Evolutionary conservation across 768 basidiomycete genomes (phyloP).

Genomic region (Pulveroboletus sp.): DNA sequence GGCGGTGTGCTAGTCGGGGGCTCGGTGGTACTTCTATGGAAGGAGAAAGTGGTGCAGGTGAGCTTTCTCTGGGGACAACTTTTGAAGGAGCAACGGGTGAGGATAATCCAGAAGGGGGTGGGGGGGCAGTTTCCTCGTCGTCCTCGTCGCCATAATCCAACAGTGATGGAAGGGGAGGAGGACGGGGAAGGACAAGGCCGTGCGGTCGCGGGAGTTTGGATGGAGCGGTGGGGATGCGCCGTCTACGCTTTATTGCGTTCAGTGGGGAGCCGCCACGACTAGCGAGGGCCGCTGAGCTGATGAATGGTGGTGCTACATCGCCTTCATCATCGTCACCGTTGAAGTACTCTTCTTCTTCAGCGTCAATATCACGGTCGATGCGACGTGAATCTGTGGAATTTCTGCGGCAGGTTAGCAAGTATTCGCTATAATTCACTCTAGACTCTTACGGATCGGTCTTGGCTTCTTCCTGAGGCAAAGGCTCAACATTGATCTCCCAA

Average conservation of each 20-base stretch:
- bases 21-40: constrained; percentile 36
- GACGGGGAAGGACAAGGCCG: constrained; percentile 39
- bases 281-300: constrained; percentile 26
- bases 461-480: constrained; percentile 51
- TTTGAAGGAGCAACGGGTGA: constrained; percentile 13
- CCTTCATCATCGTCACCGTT: constrained; percentile 83
- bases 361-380: constrained; percentile 53
- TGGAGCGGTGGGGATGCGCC: constrained; percentile 44
- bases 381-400: constrained; percentile 38
- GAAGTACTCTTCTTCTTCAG: constrained; percentile 93
- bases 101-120: constrained; percentile 13
- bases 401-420: constrained; percentile 29
- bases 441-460: constrained; percentile 49
- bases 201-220: constrained; percentile 48
- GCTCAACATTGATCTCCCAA: constrained; percentile 93
- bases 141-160: constrained; percentile 81
- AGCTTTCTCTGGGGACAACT: constrained; percentile 12
- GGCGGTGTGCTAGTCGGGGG: constrained; percentile 39
- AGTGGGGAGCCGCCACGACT: constrained; percentile 30
- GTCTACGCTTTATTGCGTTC: constrained; percentile 56
- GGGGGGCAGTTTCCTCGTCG: constrained; percentile 35
- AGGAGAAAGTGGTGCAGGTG: constrained; percentile 29
- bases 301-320: constrained; percentile 36
- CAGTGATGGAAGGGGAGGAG: constrained; percentile 56
- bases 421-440: constrained; percentile 7